Evolutionary conservation across 345 rosid genomes (phyloP), one percentile per base, ranked within the genome.

Genomic region (Zanthoxylum bungeanum): DNA sequence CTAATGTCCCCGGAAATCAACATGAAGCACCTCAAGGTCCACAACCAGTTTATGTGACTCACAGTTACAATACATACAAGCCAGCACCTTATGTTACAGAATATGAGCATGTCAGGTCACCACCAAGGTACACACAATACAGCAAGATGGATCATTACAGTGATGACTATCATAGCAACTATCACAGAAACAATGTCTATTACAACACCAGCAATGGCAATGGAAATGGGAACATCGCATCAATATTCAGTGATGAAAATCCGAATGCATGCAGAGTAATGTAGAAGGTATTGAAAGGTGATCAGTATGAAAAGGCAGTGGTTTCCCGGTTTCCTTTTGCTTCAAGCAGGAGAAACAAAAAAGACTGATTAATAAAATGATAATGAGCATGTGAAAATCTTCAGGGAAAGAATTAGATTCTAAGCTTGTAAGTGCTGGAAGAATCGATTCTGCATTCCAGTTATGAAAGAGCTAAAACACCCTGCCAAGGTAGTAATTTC

Each of bases 191-290:
- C 61, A 65, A 78, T 24, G 75, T 49, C 39, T 12, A 55, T n/a
- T 36, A 70, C 40, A 68, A 67, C 40, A 50, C 22, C 30, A 65
- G 69, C 31, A 76, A 63, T 37, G 76, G 75, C 21, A 69, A 60
- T 31, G 68, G 73, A 17, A 87, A 71, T 56, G 80, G 84, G 40
- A 89, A 83, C 69, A 80, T 88, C 36, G 71, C 89, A 50, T 86
- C 92, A 10, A 83, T 90, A 24, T 90, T 90, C 66, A 90, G 96
- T 10, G 92, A 90, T 3, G 92, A 90, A 77, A 88, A 90, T 73
- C 96, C 91, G 16, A 83, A 90, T 70, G 89, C 92, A 16, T 88
- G 91, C 60, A 73, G 62, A 47, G 74, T 86, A 53, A 73, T 81
- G 82, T 87, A 86, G 71, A 75, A 58, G 66, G 58, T 24, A 33